Percentiles rank a stretch among this genome's conserved stretches.
These are phyloP conservation scores for Eucommia ulmoides DNA, from an alignment of 257 asterid species.

Conservation along the genomic window DNA sequence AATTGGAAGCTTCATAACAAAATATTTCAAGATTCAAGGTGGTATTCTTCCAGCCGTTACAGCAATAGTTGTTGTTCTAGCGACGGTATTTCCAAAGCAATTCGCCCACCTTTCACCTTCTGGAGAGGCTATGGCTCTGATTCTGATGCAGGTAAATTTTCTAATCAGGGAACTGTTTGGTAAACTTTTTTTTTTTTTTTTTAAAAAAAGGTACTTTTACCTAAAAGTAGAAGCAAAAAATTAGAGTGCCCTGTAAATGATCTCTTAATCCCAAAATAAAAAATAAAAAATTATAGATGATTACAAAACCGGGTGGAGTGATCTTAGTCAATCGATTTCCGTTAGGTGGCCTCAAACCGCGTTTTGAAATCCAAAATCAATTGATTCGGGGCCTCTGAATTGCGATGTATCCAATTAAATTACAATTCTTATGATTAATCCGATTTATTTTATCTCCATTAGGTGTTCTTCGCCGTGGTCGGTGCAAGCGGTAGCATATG, in stretches of 20 bases:
- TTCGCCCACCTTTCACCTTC: slow-evolving; percentile 80
- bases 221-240: too few species aligned
- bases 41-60: slow-evolving; percentile 80
- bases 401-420: too few species aligned
- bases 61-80: slow-evolving; percentile 64
- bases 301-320: too few species aligned
- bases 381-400: too few species aligned
- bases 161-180: background rate
- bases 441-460: slow-evolving; percentile 1
- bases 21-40: slow-evolving; percentile 65
- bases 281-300: too few species aligned
- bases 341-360: too few species aligned
- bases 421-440: background rate
- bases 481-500: slow-evolving; percentile 82
- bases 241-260: too few species aligned
- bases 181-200: slow-evolving; percentile 2
- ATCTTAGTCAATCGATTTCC: too few species aligned
- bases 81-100: slow-evolving; percentile 60
- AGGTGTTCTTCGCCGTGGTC: slow-evolving; percentile 70
- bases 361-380: too few species aligned
- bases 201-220: too few species aligned
- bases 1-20: slow-evolving; percentile 32
- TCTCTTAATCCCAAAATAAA: too few species aligned
- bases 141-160: slow-evolving; percentile 68
- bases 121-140: slow-evolving; percentile 88